These are phyloP conservation scores for Leucocoprinus birnbaumii DNA, from an alignment of 768 basidiomycete species.

Conservation along the genomic window DNA sequence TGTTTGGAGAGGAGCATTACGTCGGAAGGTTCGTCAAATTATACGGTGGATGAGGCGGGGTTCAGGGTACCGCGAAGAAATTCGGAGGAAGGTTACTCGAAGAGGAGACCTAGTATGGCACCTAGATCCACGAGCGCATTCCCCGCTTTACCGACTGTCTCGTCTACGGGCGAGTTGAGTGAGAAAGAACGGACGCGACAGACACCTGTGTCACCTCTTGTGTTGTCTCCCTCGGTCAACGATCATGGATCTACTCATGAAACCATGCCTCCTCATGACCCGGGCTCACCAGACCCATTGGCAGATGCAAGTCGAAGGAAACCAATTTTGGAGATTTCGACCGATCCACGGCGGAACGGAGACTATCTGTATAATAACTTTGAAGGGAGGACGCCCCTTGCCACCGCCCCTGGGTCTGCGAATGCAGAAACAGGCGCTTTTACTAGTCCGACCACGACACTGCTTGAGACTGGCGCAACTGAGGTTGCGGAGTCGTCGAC, in stretches of 20 bases:
- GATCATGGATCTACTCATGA: not conserved
- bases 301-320: not conserved
- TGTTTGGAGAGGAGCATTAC: not conserved
- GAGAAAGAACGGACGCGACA: not conserved
- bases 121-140: conserved; percentile 50
- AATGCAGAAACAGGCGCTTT: not conserved
- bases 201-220: not conserved
- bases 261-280: not conserved
- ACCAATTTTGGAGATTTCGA: not conserved
- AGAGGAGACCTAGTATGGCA: conserved; percentile 47
- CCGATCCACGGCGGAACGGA: not conserved
- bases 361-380: not conserved
- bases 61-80: conserved; percentile 23
- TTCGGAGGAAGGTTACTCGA: conserved; percentile 43
- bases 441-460: not conserved
- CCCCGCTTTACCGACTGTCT: not conserved
- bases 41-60: not conserved
- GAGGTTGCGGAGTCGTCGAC: not conserved
- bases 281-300: not conserved
- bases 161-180: not conserved
- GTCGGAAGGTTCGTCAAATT: not conserved
- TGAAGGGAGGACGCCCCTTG: not conserved
- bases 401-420: not conserved
- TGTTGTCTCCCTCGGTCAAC: not conserved
- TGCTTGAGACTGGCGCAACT: not conserved